Evolutionary conservation across 768 basidiomycete genomes (phyloP).

Genomic region (Gyrodon lividus): DNA sequence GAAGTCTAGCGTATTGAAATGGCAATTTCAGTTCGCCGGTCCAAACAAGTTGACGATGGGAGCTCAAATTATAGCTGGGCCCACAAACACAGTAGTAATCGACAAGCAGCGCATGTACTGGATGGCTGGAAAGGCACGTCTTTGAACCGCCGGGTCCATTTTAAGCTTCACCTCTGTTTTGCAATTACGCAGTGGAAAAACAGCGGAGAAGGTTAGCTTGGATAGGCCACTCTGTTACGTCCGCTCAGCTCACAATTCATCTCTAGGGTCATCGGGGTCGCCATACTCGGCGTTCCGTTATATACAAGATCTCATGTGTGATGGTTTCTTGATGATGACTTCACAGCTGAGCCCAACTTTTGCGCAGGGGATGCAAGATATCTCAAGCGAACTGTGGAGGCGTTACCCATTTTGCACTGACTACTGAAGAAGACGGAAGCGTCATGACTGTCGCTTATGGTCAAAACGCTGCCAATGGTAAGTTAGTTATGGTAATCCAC

Average conservation of each 20-base stretch:
- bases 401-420: conserved; percentile 82
- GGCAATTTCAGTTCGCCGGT: conserved; percentile 62
- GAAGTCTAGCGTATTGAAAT: background rate
- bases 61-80: conserved; percentile 69
- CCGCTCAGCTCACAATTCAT: conserved; percentile 7
- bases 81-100: conserved; percentile 78
- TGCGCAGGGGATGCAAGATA: conserved; percentile 74
- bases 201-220: conserved; percentile 76
- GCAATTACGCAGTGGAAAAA: conserved; percentile 76
- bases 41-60: conserved; percentile 64
- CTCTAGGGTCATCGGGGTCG: conserved; percentile 80
- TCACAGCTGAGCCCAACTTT: conserved; percentile 3
- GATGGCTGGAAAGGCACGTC: conserved; percentile 74
- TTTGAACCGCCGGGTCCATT: background rate
- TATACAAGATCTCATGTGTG: conserved; percentile 83
- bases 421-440: conserved; percentile 70
- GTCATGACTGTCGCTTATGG: conserved; percentile 86
- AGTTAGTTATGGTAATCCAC: conserved; percentile 6
- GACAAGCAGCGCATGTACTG: conserved; percentile 86
- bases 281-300: conserved; percentile 86
- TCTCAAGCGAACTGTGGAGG: conserved; percentile 72
- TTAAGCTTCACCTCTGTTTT: conserved; percentile 2
- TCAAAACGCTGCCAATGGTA: conserved; percentile 86
- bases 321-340: conserved; percentile 1
- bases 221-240: background rate